These are phyloP conservation scores for Candida ovalis DNA, from an alignment of 805 yeast genomes.

Conservation along the genomic window DNA sequence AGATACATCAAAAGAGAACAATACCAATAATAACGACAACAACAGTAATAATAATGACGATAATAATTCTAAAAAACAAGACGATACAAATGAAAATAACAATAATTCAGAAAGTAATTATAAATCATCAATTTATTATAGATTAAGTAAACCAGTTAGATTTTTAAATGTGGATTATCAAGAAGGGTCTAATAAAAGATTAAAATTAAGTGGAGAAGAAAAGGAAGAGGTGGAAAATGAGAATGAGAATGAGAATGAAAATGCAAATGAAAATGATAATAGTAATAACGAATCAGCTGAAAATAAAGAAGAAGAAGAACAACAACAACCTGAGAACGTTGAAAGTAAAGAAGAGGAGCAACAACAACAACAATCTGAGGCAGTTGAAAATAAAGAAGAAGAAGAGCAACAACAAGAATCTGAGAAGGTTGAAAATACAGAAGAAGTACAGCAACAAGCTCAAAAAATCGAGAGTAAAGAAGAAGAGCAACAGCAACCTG, in stretches of 20 bases:
- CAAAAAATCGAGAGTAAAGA: too few relatives aligned
- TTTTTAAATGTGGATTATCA: constrained; percentile 14
- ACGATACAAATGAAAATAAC: constrained; percentile 5
- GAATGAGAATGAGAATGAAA: not conserved
- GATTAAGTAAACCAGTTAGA: constrained; percentile 12
- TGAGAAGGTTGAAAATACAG: too few relatives aligned
- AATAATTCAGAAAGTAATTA: constrained; percentile 6
- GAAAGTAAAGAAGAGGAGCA: not conserved
- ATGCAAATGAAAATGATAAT: not conserved
- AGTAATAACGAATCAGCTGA: too few relatives aligned
- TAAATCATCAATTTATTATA: constrained; percentile 15
- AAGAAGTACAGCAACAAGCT: too few relatives aligned
- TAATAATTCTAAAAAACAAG: not conserved
- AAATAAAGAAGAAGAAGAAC: not conserved
- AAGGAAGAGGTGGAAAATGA: not conserved
- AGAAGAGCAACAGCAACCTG: too few relatives aligned
- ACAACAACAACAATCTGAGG: too few relatives aligned
- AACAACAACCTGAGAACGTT: not conserved
- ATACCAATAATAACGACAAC: constrained; percentile 5
- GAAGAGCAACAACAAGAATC: not conserved
- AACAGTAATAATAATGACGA: not conserved
- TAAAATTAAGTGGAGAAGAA: constrained; percentile 1
- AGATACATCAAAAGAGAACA: constrained; percentile 6
- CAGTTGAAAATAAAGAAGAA: too few relatives aligned
- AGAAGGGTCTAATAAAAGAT: constrained; percentile 10